Base-by-base conservation (phyloP, 192 early-diverging fungal genomes). In the Coemansia sp. region DNA sequence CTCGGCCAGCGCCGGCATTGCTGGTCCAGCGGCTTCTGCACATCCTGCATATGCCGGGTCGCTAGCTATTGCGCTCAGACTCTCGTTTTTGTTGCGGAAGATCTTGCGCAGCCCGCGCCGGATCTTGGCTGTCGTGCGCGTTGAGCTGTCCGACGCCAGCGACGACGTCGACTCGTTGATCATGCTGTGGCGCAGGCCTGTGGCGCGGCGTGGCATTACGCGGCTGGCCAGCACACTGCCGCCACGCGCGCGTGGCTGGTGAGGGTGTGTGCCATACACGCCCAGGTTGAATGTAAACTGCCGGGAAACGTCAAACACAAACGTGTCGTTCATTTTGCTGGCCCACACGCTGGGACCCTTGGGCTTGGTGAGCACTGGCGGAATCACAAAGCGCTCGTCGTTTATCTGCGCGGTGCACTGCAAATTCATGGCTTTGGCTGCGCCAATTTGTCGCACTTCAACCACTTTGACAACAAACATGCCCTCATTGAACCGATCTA, bases 261-360 rank as follows among this genome's bases (percentile, higher is more conserved):
- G 49, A 1, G 57, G 57, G 10, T 61, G 72, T 18, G 72, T 65
- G 53, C 65, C 72, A 11, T 71, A 71, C 1, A 78, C 68, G 9
- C 60, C 56, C 15, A 78, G 69, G 44, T 78, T 71, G 50, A 78
- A 78, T 0, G 75, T 71, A 38, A 70, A 78, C 57, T 63, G 69
- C 13, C 75, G 60, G 5, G 60, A 44, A 13, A 78, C 75, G 55
- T 78, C 75, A 45, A 78, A 78, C 41, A 71, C 75, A 60, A 78
- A 78, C 6, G 75, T 78, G 59, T 78, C 75, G 52, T 78, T 65
- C 57, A 72, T 63, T 53, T 58, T 63, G 42, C 63, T 58, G 15
- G 69, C 50, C 75, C 75, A 78, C 23, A 61, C 50, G 39, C 68
- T 55, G 56, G 63, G 63, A 59, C 57, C 52, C 51, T 53, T 72